These are phyloP conservation scores for Tephrocybe rancida DNA, from an alignment of 768 basidiomycete genomes.

Conservation along the genomic window DNA sequence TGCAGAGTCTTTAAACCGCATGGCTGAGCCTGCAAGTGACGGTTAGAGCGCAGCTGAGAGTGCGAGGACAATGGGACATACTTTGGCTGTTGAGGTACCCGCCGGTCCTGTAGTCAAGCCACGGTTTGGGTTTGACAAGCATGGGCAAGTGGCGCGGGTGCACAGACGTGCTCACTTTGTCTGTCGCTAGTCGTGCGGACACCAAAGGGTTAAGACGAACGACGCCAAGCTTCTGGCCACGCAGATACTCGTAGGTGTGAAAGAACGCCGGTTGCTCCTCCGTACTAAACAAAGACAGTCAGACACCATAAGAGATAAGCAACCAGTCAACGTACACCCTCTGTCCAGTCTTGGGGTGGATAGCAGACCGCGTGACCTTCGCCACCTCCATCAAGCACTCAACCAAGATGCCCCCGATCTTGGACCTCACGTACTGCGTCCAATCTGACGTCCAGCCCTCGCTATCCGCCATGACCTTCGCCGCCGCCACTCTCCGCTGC, in stretches of 20 bases:
- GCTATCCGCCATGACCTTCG: slow-evolving; percentile 62
- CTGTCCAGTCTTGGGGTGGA: slow-evolving; percentile 56
- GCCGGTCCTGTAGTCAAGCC: slow-evolving; percentile 76
- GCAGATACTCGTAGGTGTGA: slow-evolving; percentile 90
- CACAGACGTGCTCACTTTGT: slow-evolving; percentile 66
- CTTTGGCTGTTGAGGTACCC: slow-evolving; percentile 83
- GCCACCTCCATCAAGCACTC: slow-evolving; percentile 86
- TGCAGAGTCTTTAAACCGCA: slow-evolving; percentile 91
- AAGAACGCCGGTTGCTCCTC: slow-evolving; percentile 91
- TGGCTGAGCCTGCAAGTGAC: slow-evolving; percentile 72
- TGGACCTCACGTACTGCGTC: slow-evolving; percentile 76
- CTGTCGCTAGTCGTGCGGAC: slow-evolving; percentile 74
- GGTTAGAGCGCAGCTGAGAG: no score
- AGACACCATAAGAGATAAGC: not conserved
- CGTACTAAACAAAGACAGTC: slow-evolving; percentile 39
- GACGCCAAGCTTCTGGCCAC: slow-evolving; percentile 93
- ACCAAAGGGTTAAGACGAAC: slow-evolving; percentile 86
- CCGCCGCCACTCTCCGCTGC: slow-evolving; percentile 65
- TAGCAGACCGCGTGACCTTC: slow-evolving; percentile 62
- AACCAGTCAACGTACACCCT: slow-evolving; percentile 48
- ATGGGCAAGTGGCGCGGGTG: slow-evolving; percentile 96
- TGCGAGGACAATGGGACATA: slow-evolving; percentile 34
- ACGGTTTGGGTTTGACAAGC: slow-evolving; percentile 89
- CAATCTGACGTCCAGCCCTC: slow-evolving; percentile 82
- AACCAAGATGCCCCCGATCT: slow-evolving; percentile 82